These are phyloP conservation scores for Cardamine resedifolia DNA, from an alignment of 345 rosid species.

Conservation along the genomic window DNA sequence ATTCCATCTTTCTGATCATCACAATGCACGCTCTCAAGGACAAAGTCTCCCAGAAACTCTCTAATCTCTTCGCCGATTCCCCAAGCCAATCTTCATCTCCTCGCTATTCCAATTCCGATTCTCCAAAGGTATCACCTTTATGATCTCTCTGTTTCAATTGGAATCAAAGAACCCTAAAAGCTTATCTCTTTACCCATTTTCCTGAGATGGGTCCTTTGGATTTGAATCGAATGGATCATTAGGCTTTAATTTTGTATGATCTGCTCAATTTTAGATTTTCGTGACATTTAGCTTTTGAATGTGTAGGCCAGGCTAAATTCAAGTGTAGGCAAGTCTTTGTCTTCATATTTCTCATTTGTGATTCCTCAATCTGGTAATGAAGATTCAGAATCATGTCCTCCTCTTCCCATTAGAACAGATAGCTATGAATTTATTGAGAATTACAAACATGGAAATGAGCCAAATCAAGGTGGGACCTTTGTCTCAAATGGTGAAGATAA, in stretches of 20 bases:
- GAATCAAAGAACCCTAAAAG: neutral
- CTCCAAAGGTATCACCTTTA: conserved; percentile 46
- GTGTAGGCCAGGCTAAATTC: conserved; percentile 62
- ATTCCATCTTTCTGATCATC: conserved; percentile 21
- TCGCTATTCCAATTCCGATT: conserved; percentile 36
- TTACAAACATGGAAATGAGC: conserved; percentile 16
- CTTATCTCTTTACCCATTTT: neutral
- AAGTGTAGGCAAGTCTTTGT: conserved; percentile 44
- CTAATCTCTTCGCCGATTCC: conserved; percentile 68
- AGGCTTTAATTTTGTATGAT: neutral
- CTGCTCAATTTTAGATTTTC: neutral
- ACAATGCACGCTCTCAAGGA: conserved; percentile 66
- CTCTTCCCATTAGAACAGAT: conserved; percentile 48
- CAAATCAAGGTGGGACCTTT: conserved; percentile 5
- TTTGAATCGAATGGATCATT: conserved; percentile 7
- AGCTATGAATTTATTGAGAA: conserved; percentile 43
- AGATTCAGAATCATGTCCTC: conserved; percentile 41
- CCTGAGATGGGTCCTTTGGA: neutral
- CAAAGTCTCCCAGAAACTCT: conserved; percentile 67
- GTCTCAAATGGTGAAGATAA: conserved; percentile 14
- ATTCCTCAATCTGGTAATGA: conserved; percentile 45
- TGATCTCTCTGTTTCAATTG: neutral
- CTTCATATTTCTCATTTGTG: conserved; percentile 57
- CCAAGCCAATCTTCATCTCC: conserved; percentile 42
- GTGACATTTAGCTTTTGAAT: conserved; percentile 39